Evolutionary conservation across 163 green algal genomes (phyloP).

Genomic region (Scenedesmus sp.): DNA sequence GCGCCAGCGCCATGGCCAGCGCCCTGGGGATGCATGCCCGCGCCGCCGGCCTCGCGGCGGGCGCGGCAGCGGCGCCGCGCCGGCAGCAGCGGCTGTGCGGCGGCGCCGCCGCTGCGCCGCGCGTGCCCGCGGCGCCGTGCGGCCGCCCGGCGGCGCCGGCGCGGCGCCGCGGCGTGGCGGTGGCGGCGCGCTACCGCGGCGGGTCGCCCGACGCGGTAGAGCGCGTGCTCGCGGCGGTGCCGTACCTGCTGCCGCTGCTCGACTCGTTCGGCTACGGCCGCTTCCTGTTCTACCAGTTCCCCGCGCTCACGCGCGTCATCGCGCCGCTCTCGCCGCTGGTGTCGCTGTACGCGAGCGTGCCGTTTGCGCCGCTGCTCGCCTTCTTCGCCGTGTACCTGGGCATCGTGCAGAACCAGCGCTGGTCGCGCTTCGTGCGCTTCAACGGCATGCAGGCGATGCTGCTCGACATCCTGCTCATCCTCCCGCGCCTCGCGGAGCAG

Average conservation of each 20-base stretch:
- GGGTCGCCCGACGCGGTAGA: slow-evolving; percentile 47
- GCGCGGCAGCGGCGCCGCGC: background rate
- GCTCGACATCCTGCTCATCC: slow-evolving; percentile 91
- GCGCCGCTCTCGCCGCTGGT: slow-evolving; percentile 58
- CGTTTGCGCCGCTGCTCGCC: slow-evolving; percentile 66
- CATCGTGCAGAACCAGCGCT: slow-evolving; percentile 67
- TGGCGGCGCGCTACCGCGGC: slow-evolving; percentile 45
- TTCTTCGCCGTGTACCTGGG: slow-evolving; percentile 91
- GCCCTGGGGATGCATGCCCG: slow-evolving; percentile 1
- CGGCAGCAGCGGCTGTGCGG: background rate
- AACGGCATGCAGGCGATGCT: slow-evolving; percentile 89
- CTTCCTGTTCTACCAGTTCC: slow-evolving; percentile 66
- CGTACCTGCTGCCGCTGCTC: slow-evolving; percentile 68
- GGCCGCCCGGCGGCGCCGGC: background rate
- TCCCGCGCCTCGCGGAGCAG: slow-evolving; percentile 62
- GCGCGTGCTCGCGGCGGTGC: slow-evolving; percentile 55
- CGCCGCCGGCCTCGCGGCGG: background rate
- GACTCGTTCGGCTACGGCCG: slow-evolving; percentile 55
- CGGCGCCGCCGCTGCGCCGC: background rate
- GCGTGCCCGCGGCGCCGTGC: background rate
- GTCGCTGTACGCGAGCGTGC: slow-evolving; percentile 54
- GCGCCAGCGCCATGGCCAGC: background rate
- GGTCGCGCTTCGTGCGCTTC: slow-evolving; percentile 77
- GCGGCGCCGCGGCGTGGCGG: background rate
- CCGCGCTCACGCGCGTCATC: slow-evolving; percentile 43